Conservation (phyloP, 208 protist species). For the Acanthamoeba triangularis region DNA sequence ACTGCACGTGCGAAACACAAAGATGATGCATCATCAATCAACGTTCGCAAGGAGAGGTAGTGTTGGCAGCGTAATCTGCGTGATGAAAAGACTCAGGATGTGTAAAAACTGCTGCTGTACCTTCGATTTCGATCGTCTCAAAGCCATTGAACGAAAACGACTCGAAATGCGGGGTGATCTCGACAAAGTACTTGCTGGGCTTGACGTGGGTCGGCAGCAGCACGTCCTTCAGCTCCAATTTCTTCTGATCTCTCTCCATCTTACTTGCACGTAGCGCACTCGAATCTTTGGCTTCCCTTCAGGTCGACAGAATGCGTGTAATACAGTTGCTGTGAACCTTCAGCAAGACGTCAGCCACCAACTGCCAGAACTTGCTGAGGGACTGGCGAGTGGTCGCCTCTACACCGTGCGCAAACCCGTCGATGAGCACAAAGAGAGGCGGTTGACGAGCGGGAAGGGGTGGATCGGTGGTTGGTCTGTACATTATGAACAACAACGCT, state of each 20-base stretch:
- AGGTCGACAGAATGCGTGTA: too few species aligned
- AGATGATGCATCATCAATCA: neutral
- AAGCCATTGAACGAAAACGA: conserved; percentile 60
- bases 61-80: neutral
- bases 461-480: too few species aligned
- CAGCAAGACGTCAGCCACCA: too few species aligned
- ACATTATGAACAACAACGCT: too few species aligned
- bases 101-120: neutral
- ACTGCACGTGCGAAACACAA: neutral
- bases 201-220: conserved; percentile 68
- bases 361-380: too few species aligned
- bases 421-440: too few species aligned
- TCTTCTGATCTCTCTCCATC: conserved; percentile 29
- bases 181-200: conserved; percentile 63
- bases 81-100: neutral
- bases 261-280: too few species aligned
- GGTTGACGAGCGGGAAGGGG: too few species aligned
- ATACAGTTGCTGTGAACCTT: too few species aligned
- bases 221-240: conserved; percentile 22
- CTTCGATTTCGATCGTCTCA: conserved; percentile 63
- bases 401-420: too few species aligned
- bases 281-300: too few species aligned
- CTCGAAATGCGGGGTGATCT: conserved; percentile 68
- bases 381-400: too few species aligned
- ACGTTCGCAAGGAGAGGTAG: neutral